Base-by-base conservation (phyloP, 352 stramenopile species). In the Globisporangium carolinianum region DNA sequence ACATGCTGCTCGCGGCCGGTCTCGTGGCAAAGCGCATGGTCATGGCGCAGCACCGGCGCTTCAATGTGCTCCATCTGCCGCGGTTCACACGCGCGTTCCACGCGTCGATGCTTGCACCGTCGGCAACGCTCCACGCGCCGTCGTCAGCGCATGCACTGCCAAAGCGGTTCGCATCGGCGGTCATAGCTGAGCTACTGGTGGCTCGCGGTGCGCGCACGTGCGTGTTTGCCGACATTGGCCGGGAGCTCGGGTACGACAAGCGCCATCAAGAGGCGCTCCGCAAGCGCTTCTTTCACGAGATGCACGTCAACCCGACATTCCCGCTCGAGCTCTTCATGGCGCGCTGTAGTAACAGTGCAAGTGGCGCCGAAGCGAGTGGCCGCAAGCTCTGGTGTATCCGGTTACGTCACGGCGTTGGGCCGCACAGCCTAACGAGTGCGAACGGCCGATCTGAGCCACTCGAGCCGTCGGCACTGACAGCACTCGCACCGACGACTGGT, bases 161-260 rank as follows among this genome's bases (percentile, higher is more conserved):
- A 2, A 91, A 89, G 67, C 66, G 86, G 37, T 55, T 76, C 35
- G 39, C 91, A 8, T 68, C 74, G 36, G 59, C 82, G 39, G 67
- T 77, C 36, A 91, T 94, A 43, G 79, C 81, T 1, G 67, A 72
- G 11, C 83, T 91, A 58, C 66, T 94, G 47, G 65, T 66, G n/a
- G 64, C 72, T 37, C 80, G 82, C 52, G 76, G 78, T 35, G 76
- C 90, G 57, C 62, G 66, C 18, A 89, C 78, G 24, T 90, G 80
- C 54, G 82, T 94, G 37, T 88, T 94, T 65, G 80, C 84, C n/a
- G 82, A 94, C 43, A 87, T 94, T 55, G 84, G 80, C 1, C 81
- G 82, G n/a, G 82, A 91, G 43, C 65, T 94, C 38, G 82, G 79
- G 6, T 88, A 84, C 43, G 67, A 69, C 37, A 94, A 94, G 62